These are phyloP conservation scores for Wickerhamomyces sp. DNA, from an alignment of 1,139 yeast species.

Conservation along the genomic window DNA sequence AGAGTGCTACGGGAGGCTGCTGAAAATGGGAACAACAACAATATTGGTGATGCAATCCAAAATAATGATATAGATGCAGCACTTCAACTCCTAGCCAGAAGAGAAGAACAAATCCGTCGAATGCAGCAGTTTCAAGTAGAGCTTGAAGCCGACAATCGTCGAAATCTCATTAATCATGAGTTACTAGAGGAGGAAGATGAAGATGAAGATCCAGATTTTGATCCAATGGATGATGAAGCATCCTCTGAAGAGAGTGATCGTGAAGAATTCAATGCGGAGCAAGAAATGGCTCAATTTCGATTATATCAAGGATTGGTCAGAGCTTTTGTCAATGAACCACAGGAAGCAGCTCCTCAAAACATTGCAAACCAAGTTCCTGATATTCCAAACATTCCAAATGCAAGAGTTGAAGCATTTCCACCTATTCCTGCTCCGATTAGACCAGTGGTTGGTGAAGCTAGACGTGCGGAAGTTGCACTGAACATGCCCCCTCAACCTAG, in stretches of 20 bases:
- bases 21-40: conserved; percentile 5
- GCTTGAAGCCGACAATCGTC: conserved; percentile 2
- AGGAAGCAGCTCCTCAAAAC: not conserved
- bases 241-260: conserved; percentile 8
- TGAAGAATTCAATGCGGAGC: conserved; percentile 5
- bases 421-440: conserved; percentile 11
- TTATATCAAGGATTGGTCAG: conserved; percentile 8
- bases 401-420: conserved; percentile 6
- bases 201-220: conserved; percentile 19
- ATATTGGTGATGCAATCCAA: conserved; percentile 9
- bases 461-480: conserved; percentile 8
- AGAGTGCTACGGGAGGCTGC: conserved; percentile 3
- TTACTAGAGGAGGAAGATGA: conserved; percentile 8
- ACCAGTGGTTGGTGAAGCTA: conserved; percentile 7
- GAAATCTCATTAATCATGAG: not conserved
- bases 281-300: conserved; percentile 6
- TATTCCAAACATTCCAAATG: conserved; percentile 14
- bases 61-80: not conserved
- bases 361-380: conserved; percentile 14
- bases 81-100: not conserved
- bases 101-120: not conserved
- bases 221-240: conserved; percentile 9
- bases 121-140: not conserved
- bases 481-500: not conserved
- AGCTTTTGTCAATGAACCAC: conserved; percentile 18